These are phyloP conservation scores for Boehmeria nivea DNA, from an alignment of 306 rosid species.

Conservation along the genomic window DNA sequence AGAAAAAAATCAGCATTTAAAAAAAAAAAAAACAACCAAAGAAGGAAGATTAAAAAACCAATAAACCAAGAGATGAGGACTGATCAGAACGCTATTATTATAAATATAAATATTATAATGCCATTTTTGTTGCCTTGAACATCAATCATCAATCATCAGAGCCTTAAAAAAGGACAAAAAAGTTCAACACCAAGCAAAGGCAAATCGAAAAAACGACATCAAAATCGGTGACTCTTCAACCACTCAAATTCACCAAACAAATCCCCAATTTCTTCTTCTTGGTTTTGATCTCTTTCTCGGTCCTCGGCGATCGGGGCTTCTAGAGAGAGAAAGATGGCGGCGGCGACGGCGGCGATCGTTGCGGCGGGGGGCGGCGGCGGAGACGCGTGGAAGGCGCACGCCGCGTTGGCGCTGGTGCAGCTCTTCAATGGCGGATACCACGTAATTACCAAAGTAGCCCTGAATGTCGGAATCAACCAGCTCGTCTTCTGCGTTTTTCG, in stretches of 20 bases:
- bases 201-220: neutral
- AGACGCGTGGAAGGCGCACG: constrained; percentile 62
- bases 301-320: neutral
- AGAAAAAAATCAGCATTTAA: too few relatives aligned
- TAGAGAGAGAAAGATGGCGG: constrained; percentile 13
- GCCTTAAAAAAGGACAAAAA: too few relatives aligned
- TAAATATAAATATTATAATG: too few relatives aligned
- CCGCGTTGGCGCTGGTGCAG: constrained; percentile 72
- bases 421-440: constrained; percentile 80
- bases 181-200: neutral
- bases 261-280: too few relatives aligned
- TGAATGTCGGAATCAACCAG: constrained; percentile 78
- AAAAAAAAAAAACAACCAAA: too few relatives aligned
- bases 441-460: constrained; percentile 88
- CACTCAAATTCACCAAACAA: constrained; percentile 2
- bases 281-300: neutral
- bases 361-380: constrained; percentile 25
- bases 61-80: too few relatives aligned
- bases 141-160: neutral
- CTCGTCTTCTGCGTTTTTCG: constrained; percentile 76
- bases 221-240: constrained; percentile 11
- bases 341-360: constrained; percentile 27
- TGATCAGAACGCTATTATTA: too few relatives aligned
- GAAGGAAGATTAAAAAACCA: too few relatives aligned
- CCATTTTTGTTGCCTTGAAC: neutral